Base-by-base conservation (phyloP, 202 grass and related monocot genomes). In the Schoenoplectus tabernaemontani region DNA sequence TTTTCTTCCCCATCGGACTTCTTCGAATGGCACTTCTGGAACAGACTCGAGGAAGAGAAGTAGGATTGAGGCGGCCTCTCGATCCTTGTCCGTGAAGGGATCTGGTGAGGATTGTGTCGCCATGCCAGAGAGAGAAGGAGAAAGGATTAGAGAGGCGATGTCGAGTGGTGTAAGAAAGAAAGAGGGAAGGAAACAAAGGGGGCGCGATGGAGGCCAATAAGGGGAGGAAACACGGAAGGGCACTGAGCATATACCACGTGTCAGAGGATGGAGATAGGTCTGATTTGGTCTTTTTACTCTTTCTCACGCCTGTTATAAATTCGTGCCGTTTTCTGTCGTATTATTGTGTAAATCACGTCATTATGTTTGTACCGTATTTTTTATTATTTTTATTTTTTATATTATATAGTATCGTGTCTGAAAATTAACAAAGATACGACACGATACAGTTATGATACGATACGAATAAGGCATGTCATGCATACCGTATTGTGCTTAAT, bases 181-280 rank as follows among this genome's bases (percentile, higher is more conserved):
- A 62, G 50, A 17, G 4, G 9, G 23, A 15, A 15, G 5, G 9
- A 43, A 64, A n/a, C 5, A 7, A 61, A 65, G 46, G 11, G 50
- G 37, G 37, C 37, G 50, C 50, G 16, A 19, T 54, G 15, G 68
- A 56, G 34, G 36, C 13, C 44, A 56, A 41, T 12, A 78, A 39
- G 32, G 37, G 16, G 66, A 86, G 58, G 51, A 53, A 41, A 26
- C 53, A 28, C 26, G 15, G 5, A n/a, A 2, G 22, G 53, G 36
- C 64, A 42, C 65, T 41, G 57, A 81, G 11, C 66, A 26, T 3
- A 4, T 24, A 77, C 53, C 83, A 81, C 77, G 83, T 85, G 83
- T 81, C 63, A n/a, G 24, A 64, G 53, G 82, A 83, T 37, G 82
- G 82, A 56, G 80, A 64, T 83, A 65, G 82, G 82, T 82, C 64